phyloP scores from a whole-genome alignment of 805 yeast species.

The Babjeviella inositovora region DNA sequence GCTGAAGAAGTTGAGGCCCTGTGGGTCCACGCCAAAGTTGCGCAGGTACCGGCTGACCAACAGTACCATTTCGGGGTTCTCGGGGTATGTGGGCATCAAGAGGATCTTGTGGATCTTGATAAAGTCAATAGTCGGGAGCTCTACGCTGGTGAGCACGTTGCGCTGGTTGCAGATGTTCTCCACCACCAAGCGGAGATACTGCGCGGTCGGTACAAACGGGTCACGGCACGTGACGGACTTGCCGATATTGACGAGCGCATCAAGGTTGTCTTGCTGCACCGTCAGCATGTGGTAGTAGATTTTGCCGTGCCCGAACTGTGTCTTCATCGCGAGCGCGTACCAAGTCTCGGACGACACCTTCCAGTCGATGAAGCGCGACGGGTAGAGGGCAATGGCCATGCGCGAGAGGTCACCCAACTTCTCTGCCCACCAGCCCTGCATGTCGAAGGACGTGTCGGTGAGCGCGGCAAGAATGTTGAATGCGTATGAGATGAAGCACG shows the following conservation, averaged over 20 bases:
- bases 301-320: slow-evolving; percentile 73
- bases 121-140: slow-evolving; percentile 43
- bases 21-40: slow-evolving; percentile 53
- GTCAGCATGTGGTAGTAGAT: slow-evolving; percentile 80
- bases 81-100: slow-evolving; percentile 39
- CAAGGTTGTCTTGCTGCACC: slow-evolving; percentile 62
- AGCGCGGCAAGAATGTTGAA: slow-evolving; percentile 41
- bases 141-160: slow-evolving; percentile 39
- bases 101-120: slow-evolving; percentile 56
- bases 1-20: slow-evolving; percentile 44
- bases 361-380: slow-evolving; percentile 77
- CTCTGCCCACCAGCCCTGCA: slow-evolving; percentile 71
- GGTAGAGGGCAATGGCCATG: slow-evolving; percentile 77
- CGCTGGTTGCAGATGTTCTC: slow-evolving; percentile 63
- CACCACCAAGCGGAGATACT: slow-evolving; percentile 60
- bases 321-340: slow-evolving; percentile 61
- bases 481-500: slow-evolving; percentile 59
- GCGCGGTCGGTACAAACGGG: slow-evolving; percentile 73
- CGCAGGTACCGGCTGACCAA: slow-evolving; percentile 49
- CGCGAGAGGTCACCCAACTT: slow-evolving; percentile 74
- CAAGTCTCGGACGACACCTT: slow-evolving; percentile 69
- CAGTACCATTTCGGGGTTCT: slow-evolving; percentile 35
- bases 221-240: slow-evolving; percentile 68
- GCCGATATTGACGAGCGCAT: slow-evolving; percentile 68
- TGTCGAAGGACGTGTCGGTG: slow-evolving; percentile 36